phyloP scores from a whole-genome alignment of 768 basidiomycete species.

The Fomitopsis serialis region DNA sequence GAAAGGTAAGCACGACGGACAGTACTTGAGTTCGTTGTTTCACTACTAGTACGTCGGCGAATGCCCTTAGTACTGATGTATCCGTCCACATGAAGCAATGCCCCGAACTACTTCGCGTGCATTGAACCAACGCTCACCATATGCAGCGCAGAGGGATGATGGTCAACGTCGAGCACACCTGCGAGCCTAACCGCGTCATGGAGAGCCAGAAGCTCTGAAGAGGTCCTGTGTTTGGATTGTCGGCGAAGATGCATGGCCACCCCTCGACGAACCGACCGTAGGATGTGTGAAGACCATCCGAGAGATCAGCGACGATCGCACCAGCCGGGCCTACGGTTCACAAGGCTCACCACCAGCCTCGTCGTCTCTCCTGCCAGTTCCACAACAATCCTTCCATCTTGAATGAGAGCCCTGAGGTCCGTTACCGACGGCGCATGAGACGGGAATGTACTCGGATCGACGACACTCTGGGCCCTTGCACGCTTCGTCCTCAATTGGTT shows the following conservation, averaged over 20 bases:
- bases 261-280: not conserved
- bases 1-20: no score
- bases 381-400: conserved; percentile 19
- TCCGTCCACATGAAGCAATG: conserved; percentile 82
- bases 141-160: conserved; percentile 39
- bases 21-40: no score
- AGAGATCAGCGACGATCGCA: conserved; percentile 19
- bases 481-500: conserved; percentile 46
- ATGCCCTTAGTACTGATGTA: no score
- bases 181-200: conserved; percentile 77
- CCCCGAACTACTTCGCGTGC: conserved; percentile 74
- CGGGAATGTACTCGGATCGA: not conserved
- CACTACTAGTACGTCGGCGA: no score
- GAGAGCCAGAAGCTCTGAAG: conserved; percentile 59
- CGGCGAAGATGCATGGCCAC: conserved; percentile 7
- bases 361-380: conserved; percentile 59
- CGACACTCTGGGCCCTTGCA: not conserved
- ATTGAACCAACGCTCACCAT: conserved; percentile 30
- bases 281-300: conserved; percentile 12
- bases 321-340: conserved; percentile 31
- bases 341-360: conserved; percentile 68
- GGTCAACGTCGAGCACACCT: conserved; percentile 85
- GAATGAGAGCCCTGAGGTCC: not conserved
- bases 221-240: conserved; percentile 18
- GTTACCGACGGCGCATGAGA: not conserved